These are phyloP conservation scores for Echria macrotheca DNA, from an alignment of 495 filamentous ascomycete genomes.

Conservation along the genomic window DNA sequence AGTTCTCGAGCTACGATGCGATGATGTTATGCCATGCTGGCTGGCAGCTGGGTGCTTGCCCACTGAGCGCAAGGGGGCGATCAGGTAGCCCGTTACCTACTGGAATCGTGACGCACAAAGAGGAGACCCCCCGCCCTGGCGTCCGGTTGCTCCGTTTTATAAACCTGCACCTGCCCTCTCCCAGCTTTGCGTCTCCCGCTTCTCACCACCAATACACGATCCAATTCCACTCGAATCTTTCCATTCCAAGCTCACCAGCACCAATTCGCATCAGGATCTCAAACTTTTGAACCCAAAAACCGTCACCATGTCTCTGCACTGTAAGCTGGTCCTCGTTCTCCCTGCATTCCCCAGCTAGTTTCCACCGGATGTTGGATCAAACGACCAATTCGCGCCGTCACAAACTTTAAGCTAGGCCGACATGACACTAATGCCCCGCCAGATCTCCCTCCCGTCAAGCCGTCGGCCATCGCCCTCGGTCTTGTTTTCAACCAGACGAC, in stretches of 20 bases:
- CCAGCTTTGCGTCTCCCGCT: slow-evolving; percentile 5
- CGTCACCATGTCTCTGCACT: slow-evolving; percentile 54
- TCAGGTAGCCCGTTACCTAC: not conserved
- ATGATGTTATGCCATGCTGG: slow-evolving; percentile 24
- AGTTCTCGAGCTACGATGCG: slow-evolving; percentile 23
- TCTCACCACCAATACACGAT: slow-evolving; percentile 6
- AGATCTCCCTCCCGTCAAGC: slow-evolving; percentile 96
- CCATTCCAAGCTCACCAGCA: not conserved
- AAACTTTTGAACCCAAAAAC: slow-evolving; percentile 6
- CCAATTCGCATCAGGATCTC: slow-evolving; percentile 3
- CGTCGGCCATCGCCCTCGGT: slow-evolving; percentile 92
- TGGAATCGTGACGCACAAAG: slow-evolving; percentile 30
- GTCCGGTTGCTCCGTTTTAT: slow-evolving; percentile 10
- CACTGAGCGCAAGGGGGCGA: not conserved
- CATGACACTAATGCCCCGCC: slow-evolving; percentile 17
- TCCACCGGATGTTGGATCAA: no score
- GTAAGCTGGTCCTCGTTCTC: slow-evolving; percentile 32
- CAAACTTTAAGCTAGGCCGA: not conserved
- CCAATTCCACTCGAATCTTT: not conserved
- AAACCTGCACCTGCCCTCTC: slow-evolving; percentile 12
- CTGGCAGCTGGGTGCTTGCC: not conserved
- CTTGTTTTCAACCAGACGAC: slow-evolving; percentile 85
- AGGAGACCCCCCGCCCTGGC: slow-evolving; percentile 1
- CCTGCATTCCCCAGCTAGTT: not conserved
- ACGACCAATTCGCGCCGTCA: no score